These are phyloP conservation scores for Pseudoneurospora amorphoporcata DNA, from an alignment of 495 filamentous ascomycete species.

Conservation along the genomic window DNA sequence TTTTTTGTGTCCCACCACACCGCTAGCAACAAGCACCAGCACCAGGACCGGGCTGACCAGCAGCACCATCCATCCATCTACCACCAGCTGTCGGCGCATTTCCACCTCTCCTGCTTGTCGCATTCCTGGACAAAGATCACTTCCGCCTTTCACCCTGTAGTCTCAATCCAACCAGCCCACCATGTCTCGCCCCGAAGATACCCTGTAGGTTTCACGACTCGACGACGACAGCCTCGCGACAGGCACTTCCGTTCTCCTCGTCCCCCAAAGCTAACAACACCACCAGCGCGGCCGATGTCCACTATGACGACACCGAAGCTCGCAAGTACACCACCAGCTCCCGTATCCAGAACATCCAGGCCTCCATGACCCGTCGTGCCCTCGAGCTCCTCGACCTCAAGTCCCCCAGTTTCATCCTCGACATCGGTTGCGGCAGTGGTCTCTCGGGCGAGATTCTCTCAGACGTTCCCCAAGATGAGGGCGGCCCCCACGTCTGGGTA, in stretches of 20 bases:
- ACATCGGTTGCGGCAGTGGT: slow-evolving; percentile 90
- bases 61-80: not conserved
- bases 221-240: slow-evolving; percentile 2
- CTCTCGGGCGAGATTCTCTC: slow-evolving; percentile 91
- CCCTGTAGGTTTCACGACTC: slow-evolving; percentile 49
- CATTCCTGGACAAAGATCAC: not conserved
- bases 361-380: slow-evolving; percentile 85
- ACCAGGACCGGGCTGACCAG: not conserved
- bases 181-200: slow-evolving; percentile 96
- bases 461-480: slow-evolving; percentile 48
- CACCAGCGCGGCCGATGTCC: slow-evolving; percentile 78
- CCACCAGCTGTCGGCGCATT: not conserved
- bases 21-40: not conserved
- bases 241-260: slow-evolving; percentile 1
- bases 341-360: slow-evolving; percentile 89
- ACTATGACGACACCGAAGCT: slow-evolving; percentile 91
- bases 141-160: not conserved
- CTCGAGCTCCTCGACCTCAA: slow-evolving; percentile 78
- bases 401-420: slow-evolving; percentile 79
- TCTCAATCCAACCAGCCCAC: slow-evolving; percentile 20
- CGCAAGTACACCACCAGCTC: slow-evolving; percentile 96
- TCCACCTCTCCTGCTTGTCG: not conserved
- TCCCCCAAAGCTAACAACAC: slow-evolving; percentile 6
- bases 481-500: slow-evolving; percentile 84
- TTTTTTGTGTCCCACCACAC: not conserved